These are phyloP conservation scores for Phytopythium helicoides DNA, from an alignment of 352 stramenopile species.

Conservation along the genomic window DNA sequence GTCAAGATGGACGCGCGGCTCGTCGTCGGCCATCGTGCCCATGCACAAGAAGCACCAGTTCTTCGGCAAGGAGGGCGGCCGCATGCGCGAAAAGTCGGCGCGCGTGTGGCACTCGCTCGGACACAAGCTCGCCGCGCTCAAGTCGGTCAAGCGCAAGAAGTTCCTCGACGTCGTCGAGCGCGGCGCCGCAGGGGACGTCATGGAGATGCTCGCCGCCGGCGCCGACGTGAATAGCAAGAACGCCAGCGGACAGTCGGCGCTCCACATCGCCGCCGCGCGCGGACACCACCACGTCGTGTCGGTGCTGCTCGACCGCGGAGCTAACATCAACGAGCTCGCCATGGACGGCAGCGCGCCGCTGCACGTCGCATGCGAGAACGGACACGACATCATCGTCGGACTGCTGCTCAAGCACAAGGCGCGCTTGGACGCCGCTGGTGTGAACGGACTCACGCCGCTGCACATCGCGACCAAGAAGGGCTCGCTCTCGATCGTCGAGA, in stretches of 20 bases:
- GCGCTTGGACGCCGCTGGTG: slow-evolving; percentile 29
- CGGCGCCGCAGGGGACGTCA: slow-evolving; percentile 50
- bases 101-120: slow-evolving; percentile 77
- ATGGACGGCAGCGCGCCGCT: slow-evolving; percentile 53
- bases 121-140: slow-evolving; percentile 72
- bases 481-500: slow-evolving; percentile 34
- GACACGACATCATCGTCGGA: slow-evolving; percentile 49
- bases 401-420: slow-evolving; percentile 65
- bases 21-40: slow-evolving; percentile 46
- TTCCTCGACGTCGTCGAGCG: slow-evolving; percentile 60
- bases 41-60: slow-evolving; percentile 38
- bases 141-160: slow-evolving; percentile 65
- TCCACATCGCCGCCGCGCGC: slow-evolving; percentile 54
- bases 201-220: slow-evolving; percentile 59
- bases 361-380: slow-evolving; percentile 59
- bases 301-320: slow-evolving; percentile 69
- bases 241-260: slow-evolving; percentile 46
- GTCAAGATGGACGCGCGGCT: slow-evolving; percentile 18
- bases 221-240: slow-evolving; percentile 53
- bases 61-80: slow-evolving; percentile 11
- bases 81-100: slow-evolving; percentile 13
- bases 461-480: slow-evolving; percentile 64
- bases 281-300: slow-evolving; percentile 62
- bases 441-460: slow-evolving; percentile 54
- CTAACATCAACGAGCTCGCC: slow-evolving; percentile 48